These are phyloP conservation scores for Wickerhamomyces ciferrii DNA, from an alignment of 805 yeast species.

Conservation along the genomic window DNA sequence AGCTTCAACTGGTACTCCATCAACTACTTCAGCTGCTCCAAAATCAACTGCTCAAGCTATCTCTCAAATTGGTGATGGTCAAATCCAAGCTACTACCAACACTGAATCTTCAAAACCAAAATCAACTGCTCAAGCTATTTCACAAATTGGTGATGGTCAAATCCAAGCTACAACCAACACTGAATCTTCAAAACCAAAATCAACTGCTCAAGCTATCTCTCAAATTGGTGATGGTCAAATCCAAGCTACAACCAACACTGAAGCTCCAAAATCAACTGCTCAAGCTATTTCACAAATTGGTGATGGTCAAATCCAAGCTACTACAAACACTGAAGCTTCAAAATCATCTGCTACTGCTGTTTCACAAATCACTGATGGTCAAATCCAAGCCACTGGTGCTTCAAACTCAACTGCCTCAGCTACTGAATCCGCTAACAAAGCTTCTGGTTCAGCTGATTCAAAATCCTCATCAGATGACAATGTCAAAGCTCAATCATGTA, in stretches of 20 bases:
- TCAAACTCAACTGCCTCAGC: conserved; percentile 15
- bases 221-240: conserved; percentile 57
- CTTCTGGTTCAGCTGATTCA: conserved; percentile 13
- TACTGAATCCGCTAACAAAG: conserved; percentile 9
- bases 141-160: conserved; percentile 27
- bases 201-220: conserved; percentile 26
- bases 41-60: conserved; percentile 21
- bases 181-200: background rate
- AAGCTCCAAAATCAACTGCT: conserved; percentile 16
- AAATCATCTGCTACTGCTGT: background rate
- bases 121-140: conserved; percentile 16
- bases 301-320: conserved; percentile 52
- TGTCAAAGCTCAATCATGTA: conserved; percentile 32
- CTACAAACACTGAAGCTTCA: conserved; percentile 13
- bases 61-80: conserved; percentile 15
- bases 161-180: conserved; percentile 15
- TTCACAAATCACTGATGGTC: conserved; percentile 8
- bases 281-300: conserved; percentile 41
- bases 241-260: conserved; percentile 37
- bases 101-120: conserved; percentile 19
- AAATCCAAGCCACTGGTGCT: conserved; percentile 10
- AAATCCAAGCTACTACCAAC: conserved; percentile 20
- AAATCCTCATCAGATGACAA: conserved; percentile 17
- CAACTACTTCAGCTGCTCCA: conserved; percentile 13
- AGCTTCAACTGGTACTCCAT: conserved; percentile 17